Evolutionary conservation across 345 rosid genomes (phyloP), one percentile per base, ranked within the genome.

Genomic region (Passiflora organensis): DNA sequence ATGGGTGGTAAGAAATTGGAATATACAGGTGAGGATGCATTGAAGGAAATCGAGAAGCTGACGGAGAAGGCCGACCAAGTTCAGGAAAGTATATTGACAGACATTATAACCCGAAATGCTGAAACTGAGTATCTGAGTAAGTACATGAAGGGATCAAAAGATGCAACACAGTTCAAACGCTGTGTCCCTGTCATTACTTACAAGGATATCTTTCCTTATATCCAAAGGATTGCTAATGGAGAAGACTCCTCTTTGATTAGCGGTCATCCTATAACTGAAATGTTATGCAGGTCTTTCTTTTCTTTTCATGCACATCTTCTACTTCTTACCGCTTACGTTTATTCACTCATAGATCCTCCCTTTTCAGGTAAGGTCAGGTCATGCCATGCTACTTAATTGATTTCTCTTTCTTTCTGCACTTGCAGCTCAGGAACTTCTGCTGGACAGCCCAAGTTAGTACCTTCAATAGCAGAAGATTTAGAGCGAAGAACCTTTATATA

Each of bases 351-450:
- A n/a, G 16, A 44, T 6, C 20, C 48, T 46, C 36, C 2, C 9
- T 10, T 22, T 64, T 32, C 16, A 24, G 10, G 18, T 36, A 18
- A n/a, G n/a, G n/a, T n/a, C n/a, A n/a, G 22, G 20, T 45, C 21
- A 20, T 36, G 10, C n/a, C n/a, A n/a, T n/a, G n/a, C n/a, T 34
- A 44, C 17, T 13, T 28, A 6, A 20, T 15, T 2, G 13, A 24
- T 60, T 51, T 14, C 18, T 23, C 24, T 1, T 32, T 42, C n/a
- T 47, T 42, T 51, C 36, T 66, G 55, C 36, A 55, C 62, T 66
- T 65, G 48, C 77, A 80, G 89, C 67, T 83, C 89, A 10, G 89
- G 89, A 68, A 83, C 86, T 38, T 80, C 89, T 48, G 86, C 72
- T 14, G 84, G 89, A 51, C 82, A 83, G 66, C 86, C 86, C 1